Evolutionary conservation across 495 filamentous ascomycete genomes (phyloP), one percentile per base, ranked within the genome.

Genomic region (Hypoxylon subgilvum): DNA sequence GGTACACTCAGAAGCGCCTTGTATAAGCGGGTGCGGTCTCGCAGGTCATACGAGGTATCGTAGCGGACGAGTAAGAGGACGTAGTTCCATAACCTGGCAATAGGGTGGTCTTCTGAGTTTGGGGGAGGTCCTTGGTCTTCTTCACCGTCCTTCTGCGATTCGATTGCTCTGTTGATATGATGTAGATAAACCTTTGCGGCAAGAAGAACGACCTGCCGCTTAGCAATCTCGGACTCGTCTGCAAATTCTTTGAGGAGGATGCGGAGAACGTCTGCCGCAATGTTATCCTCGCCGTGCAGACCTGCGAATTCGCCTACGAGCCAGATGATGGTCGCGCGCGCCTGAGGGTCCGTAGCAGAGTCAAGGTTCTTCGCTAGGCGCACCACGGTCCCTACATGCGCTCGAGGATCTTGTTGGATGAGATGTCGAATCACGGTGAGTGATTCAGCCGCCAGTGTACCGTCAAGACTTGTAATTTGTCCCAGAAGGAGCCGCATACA

Each of bases 171-270:
- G 55, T 92, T 93, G 14, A 97, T 74, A 67, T 95, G 81, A 65
- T 96, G 90, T 2, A 97, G 81, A 68, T 97, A 97, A 4, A 97
- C 91, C 59, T 96, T 97, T 8, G 95, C 93, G 10, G 90, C 94
- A 3, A 98, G 79, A 3, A 97, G 79, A 3, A 97, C 84, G 65
- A 97, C 94, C 68, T 97, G 94, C 35, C 90, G 79, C 68, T 96
- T 96, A 18, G 89, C 92, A 13, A 84, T 72, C 63, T 96, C 93
- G 0, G 84, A 84, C 70, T 98, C 94, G 51, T 88, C 84, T 1
- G 85, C 78, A 62, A 96, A 98, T 9, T 84, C 84, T 66, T 91
- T 92, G 7, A 89, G 84, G 8, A 98, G 77, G 10, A 97, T 87
- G n/a, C 95, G 84, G 2, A 97, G 79, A 14, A 96, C 92, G 66